Percentiles rank a stretch among this genome's conserved stretches.
Conservation (phyloP, 1,284 basidiomycete species). For the Fistulinella staudtii region DNA sequence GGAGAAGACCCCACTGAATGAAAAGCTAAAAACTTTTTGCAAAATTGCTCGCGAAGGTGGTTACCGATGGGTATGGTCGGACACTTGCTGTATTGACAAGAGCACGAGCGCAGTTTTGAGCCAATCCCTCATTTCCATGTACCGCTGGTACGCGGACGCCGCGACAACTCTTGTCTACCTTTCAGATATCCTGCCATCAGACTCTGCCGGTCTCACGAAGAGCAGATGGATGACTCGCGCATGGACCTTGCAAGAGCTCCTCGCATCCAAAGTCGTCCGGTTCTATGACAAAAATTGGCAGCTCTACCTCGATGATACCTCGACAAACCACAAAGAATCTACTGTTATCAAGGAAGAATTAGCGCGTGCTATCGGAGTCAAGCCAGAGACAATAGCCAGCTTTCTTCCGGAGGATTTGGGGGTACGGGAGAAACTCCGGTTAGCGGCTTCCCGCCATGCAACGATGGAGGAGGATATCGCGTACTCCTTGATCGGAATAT, state of each 20-base stretch:
- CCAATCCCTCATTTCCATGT: constrained; percentile 7
- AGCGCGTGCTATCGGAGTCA: neutral
- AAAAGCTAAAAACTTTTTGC: constrained; percentile 3
- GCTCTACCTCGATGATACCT: neutral
- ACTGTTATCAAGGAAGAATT: neutral
- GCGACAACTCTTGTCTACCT: constrained; percentile 6
- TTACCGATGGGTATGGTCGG: neutral
- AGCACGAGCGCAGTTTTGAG: neutral
- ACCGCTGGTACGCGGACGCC: constrained; percentile 8
- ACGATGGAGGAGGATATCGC: neutral
- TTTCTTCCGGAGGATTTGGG: neutral
- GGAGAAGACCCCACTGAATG: constrained; percentile 1
- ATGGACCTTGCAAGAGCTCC: constrained; percentile 16
- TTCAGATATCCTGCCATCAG: neutral
- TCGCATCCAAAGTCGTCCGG: constrained; percentile 8
- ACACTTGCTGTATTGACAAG: constrained; percentile 10
- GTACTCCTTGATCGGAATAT: neutral
- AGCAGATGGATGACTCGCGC: constrained; percentile 16
- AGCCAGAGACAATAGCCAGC: neutral
- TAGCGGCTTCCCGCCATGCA: constrained; percentile 7
- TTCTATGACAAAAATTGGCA: constrained; percentile 9
- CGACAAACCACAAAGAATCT: neutral
- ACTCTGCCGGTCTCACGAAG: constrained; percentile 1
- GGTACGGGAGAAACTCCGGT: constrained; percentile 11
- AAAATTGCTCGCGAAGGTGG: neutral